phyloP scores from a whole-genome alignment of 2,329 filamentous ascomycete species.

The Myotisia sp. region DNA sequence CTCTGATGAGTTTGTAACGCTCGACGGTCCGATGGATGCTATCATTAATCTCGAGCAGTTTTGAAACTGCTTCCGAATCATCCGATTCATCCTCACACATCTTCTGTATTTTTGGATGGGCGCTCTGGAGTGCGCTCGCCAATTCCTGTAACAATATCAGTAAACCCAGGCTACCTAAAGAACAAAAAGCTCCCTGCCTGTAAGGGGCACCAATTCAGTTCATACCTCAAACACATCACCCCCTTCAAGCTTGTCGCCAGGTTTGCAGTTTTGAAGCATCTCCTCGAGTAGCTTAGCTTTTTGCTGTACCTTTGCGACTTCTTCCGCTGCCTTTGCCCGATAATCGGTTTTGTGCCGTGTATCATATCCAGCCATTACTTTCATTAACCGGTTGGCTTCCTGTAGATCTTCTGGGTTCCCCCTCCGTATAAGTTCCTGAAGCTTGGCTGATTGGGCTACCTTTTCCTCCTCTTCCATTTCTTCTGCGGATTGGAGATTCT shows the following conservation, averaged over 20 bases:
- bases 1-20: constrained; percentile 89
- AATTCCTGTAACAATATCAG: constrained; percentile 50
- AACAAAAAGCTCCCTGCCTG: constrained; percentile 1
- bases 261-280: constrained; percentile 69
- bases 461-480: constrained; percentile 98
- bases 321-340: constrained; percentile 89
- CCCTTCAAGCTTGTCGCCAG: constrained; percentile 62
- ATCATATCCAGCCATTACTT: constrained; percentile 96
- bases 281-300: constrained; percentile 89
- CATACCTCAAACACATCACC: constrained; percentile 53
- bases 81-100: constrained; percentile 99
- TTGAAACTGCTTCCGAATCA: constrained; percentile 87
- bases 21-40: constrained; percentile 96
- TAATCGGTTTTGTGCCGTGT: constrained; percentile 94
- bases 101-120: constrained; percentile 96
- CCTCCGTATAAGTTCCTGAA: constrained; percentile 88
- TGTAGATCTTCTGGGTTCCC: constrained; percentile 86
- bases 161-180: background rate
- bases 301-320: constrained; percentile 86
- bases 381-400: constrained; percentile 96
- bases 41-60: constrained; percentile 93
- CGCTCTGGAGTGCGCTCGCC: constrained; percentile 73
- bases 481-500: constrained; percentile 91
- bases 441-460: constrained; percentile 90
- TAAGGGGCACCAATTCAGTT: constrained; percentile 14